Percentiles rank a stretch among this genome's conserved stretches.
Conservation (phyloP, 805 yeast genomes). For the Pichia insulana region DNA sequence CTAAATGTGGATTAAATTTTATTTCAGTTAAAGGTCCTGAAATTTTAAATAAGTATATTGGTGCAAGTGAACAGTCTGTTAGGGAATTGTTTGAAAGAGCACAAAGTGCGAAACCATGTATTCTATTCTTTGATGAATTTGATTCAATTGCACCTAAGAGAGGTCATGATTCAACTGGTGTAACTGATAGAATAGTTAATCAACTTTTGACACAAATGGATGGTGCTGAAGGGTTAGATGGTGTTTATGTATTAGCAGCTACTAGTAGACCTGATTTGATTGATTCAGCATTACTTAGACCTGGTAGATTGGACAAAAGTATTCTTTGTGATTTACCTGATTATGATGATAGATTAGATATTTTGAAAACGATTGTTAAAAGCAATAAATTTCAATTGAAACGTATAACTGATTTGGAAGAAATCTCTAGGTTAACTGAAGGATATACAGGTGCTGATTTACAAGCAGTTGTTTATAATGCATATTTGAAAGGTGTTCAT, state of each 20-base stretch:
- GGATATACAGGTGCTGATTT: slow-evolving; percentile 94
- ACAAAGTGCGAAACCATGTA: slow-evolving; percentile 89
- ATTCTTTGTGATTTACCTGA: slow-evolving; percentile 85
- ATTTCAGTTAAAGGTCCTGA: slow-evolving; percentile 95
- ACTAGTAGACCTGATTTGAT: slow-evolving; percentile 93
- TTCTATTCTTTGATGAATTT: slow-evolving; percentile 88
- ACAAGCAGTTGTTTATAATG: slow-evolving; percentile 87
- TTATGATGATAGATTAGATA: slow-evolving; percentile 61
- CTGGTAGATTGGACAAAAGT: slow-evolving; percentile 92
- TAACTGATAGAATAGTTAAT: slow-evolving; percentile 94
- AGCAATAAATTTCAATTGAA: slow-evolving; percentile 49
- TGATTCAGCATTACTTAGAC: slow-evolving; percentile 89
- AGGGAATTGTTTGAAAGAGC: slow-evolving; percentile 92
- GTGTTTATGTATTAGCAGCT: slow-evolving; percentile 94
- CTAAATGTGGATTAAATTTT: slow-evolving; percentile 88
- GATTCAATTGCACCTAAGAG: slow-evolving; percentile 97
- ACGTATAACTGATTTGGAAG: slow-evolving; percentile 38
- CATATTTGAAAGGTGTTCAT: slow-evolving; percentile 80
- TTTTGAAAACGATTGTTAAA: slow-evolving; percentile 50
- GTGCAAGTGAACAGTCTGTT: slow-evolving; percentile 93
- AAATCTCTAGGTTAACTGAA: slow-evolving; percentile 49
- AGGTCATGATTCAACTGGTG: slow-evolving; percentile 97
- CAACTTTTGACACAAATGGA: slow-evolving; percentile 98
- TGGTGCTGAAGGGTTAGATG: slow-evolving; percentile 97
- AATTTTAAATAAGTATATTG: slow-evolving; percentile 87